Evolutionary conservation across 345 rosid species (phyloP).

Genomic region (Salix dunnii): DNA sequence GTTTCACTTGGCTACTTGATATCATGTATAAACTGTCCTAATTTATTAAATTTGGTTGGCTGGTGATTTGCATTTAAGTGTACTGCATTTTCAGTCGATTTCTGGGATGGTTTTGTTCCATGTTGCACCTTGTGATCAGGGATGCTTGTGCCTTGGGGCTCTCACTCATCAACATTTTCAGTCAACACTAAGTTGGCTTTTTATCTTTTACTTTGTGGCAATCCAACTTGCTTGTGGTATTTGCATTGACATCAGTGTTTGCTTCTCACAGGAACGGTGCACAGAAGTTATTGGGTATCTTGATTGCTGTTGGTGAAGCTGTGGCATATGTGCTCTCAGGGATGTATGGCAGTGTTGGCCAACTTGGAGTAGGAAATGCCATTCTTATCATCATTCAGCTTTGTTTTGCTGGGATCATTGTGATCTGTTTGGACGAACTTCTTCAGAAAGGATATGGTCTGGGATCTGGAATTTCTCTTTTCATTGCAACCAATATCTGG

Average conservation of each 20-base stretch:
- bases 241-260: neutral
- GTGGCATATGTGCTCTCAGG: constrained; percentile 83
- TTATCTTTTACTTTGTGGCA: neutral
- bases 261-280: constrained; percentile 61
- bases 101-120: neutral
- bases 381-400: constrained; percentile 74
- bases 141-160: neutral
- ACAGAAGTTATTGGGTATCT: constrained; percentile 71
- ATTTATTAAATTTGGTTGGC: neutral
- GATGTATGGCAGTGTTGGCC: constrained; percentile 76
- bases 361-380: constrained; percentile 83
- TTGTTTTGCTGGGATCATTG: constrained; percentile 78
- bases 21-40: neutral
- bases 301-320: constrained; percentile 78
- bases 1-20: neutral
- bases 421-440: constrained; percentile 78
- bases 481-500: constrained; percentile 91
- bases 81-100: neutral
- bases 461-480: constrained; percentile 84
- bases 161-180: too few species aligned
- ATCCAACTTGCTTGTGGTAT: neutral
- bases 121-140: neutral
- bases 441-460: constrained; percentile 82
- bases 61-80: neutral
- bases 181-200: neutral